Evolutionary conservation across 345 rosid species (phyloP), one percentile per base, ranked within the genome.

Genomic region (Eucalyptus coolabah): DNA sequence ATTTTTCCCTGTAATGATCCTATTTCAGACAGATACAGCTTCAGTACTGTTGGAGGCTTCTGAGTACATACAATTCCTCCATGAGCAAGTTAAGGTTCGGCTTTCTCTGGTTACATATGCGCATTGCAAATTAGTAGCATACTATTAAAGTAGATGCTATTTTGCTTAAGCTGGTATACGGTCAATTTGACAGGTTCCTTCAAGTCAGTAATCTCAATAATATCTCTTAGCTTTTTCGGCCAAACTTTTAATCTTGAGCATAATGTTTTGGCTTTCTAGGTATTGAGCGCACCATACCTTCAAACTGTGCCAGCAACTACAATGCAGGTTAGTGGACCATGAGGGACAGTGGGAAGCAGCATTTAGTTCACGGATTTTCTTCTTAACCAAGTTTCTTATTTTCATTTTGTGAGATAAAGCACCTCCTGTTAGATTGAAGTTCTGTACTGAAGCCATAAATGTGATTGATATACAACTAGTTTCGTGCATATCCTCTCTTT

Each of bases 41-140:
- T 98, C 99, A 8, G 99, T 98, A 87, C 98, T 98, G 89, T 91
- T 88, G 53, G 99, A 96, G 91, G 95, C 99, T 11, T 94, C 93
- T 96, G 96, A 96, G 19, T 98, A 98, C 95, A 98, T 98, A 77
- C 95, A 89, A 90, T 98, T 98, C 93, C 98, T 97, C 87, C 99
- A 98, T 7, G 99, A 98, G 87, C 99, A 98, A 96, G 98, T 98
- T 77, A 95, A 97, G 98, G 99, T 98, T 87, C 54, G 96, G 81
- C 81, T 72, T 37, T 88, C 90, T 81, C 60, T 45, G 88, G 15
- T 87, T 86, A 34, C 88, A 83, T 63, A 50, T 87, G 26, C 13
- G 4, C 50, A 53, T 51, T 12, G 47, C 32, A 30, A 40, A 49
- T 32, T 86, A 6, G 50, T 23, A 80, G 40, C 60, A 7, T 18